A percentile compares a stretch with the other conserved stretches of the same genome.
Evolutionary conservation across 139 green algal genomes (phyloP).

Genomic region (Ettlia oleoabundans): DNA sequence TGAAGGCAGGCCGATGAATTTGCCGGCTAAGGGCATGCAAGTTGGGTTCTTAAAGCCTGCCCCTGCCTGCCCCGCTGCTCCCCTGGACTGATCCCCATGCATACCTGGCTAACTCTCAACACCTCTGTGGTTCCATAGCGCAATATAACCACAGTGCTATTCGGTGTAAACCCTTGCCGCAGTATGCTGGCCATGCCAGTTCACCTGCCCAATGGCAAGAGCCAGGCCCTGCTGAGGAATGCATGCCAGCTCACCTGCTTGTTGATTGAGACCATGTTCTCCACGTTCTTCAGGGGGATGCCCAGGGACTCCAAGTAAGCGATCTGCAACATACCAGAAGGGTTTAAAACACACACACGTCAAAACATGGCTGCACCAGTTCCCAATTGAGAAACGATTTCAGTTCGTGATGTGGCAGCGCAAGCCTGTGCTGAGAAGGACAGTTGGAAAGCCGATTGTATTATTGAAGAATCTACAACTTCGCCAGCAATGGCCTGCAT

Average conservation of each 20-base stretch:
- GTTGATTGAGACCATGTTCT: conserved; percentile 46
- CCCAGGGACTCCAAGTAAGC: conserved; percentile 29
- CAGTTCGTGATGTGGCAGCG: too few species aligned
- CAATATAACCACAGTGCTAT: neutral
- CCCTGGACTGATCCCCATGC: too few species aligned
- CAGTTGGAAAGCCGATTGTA: neutral
- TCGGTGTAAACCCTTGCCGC: neutral
- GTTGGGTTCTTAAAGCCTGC: too few species aligned
- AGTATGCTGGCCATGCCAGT: neutral
- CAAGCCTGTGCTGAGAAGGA: neutral
- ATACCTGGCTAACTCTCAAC: too few species aligned
- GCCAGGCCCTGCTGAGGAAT: neutral
- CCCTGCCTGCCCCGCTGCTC: too few species aligned
- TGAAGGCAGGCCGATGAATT: too few species aligned
- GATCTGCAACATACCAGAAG: neutral
- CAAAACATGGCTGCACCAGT: neutral
- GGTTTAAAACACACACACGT: neutral
- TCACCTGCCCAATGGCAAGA: neutral
- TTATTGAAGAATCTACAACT: too few species aligned
- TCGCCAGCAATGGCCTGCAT: too few species aligned
- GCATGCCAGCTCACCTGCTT: conserved; percentile 20
- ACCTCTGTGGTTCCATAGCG: neutral
- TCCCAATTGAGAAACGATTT: neutral
- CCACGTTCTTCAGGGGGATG: conserved; percentile 19
- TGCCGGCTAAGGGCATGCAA: too few species aligned